These are phyloP conservation scores for Tetradesmus obliquus DNA, from an alignment of 139 green algal genomes.

Conservation along the genomic window DNA sequence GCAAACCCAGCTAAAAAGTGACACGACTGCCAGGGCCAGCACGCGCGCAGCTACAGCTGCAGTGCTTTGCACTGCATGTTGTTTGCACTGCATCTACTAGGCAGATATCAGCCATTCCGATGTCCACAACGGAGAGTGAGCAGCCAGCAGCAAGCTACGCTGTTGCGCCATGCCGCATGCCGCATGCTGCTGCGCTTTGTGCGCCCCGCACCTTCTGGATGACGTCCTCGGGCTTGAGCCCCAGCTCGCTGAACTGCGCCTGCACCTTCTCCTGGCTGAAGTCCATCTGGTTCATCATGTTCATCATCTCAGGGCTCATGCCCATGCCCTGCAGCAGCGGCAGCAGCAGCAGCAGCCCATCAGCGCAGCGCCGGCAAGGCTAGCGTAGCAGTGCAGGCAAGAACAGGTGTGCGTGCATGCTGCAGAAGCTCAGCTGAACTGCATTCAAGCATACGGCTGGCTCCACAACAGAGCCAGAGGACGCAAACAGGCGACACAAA, in stretches of 20 bases:
- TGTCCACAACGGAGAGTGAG: neutral
- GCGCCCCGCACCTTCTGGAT: conserved; percentile 64
- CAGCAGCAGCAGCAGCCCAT: neutral
- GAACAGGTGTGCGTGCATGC: neutral
- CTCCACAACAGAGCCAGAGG: neutral
- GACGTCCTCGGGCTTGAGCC: conserved; percentile 85
- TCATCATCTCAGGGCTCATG: conserved; percentile 73
- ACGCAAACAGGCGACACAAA: no score
- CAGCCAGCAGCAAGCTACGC: neutral
- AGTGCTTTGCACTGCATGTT: no score
- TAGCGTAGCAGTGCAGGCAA: neutral
- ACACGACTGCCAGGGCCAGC: no score
- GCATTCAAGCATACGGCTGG: neutral
- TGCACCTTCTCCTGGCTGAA: conserved; percentile 76
- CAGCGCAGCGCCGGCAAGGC: neutral
- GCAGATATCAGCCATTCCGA: no score
- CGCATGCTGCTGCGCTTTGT: neutral
- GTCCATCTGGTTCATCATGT: conserved; percentile 77
- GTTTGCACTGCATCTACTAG: no score
- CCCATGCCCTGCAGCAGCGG: conserved; percentile 35
- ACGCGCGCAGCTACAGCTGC: no score
- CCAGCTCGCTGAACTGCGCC: conserved; percentile 81
- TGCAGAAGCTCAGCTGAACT: neutral
- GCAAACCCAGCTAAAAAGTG: no score
- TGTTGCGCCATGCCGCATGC: neutral